phyloP scores from a whole-genome alignment of 345 rosid genomes.

The Cardamine resedifolia region DNA sequence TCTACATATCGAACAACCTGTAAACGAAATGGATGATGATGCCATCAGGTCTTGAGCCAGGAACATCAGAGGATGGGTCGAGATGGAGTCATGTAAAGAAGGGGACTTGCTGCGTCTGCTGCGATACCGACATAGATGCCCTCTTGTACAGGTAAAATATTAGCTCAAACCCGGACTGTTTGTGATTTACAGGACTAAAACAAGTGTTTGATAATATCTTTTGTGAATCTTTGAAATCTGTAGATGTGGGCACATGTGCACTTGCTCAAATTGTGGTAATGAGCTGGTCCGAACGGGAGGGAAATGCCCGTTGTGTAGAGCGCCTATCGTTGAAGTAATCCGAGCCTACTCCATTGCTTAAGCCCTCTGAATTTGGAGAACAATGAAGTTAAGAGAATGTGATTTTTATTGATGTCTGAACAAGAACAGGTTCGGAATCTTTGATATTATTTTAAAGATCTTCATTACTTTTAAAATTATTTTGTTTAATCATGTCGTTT shows the following conservation, averaged over 20 bases:
- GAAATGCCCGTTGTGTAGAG: slow-evolving; percentile 75
- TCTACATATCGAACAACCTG: neutral
- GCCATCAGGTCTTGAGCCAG: slow-evolving; percentile 47
- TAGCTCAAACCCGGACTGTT: slow-evolving; percentile 20
- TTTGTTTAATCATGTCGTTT: neutral
- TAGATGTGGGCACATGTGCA: slow-evolving; percentile 90
- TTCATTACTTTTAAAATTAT: neutral
- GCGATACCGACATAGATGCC: slow-evolving; percentile 70
- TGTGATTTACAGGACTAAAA: neutral
- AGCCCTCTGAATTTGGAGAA: neutral
- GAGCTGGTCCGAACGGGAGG: slow-evolving; percentile 71
- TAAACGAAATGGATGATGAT: slow-evolving; percentile 2
- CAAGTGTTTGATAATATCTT: neutral
- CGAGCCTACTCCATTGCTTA: slow-evolving; percentile 78
- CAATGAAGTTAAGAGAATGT: slow-evolving; percentile 8
- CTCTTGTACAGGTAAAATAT: slow-evolving; percentile 59
- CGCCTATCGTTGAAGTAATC: slow-evolving; percentile 72
- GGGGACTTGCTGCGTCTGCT: slow-evolving; percentile 78
- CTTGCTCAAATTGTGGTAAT: slow-evolving; percentile 74
- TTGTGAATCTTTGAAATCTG: neutral
- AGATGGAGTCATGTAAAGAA: slow-evolving; percentile 74
- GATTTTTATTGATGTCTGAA: neutral
- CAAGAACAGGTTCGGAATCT: slow-evolving; percentile 1
- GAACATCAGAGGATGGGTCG: slow-evolving; percentile 69
- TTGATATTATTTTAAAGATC: neutral